These are phyloP conservation scores for Leishmania amazonensis DNA, from an alignment of 208 protist species.

Conservation along the genomic window DNA sequence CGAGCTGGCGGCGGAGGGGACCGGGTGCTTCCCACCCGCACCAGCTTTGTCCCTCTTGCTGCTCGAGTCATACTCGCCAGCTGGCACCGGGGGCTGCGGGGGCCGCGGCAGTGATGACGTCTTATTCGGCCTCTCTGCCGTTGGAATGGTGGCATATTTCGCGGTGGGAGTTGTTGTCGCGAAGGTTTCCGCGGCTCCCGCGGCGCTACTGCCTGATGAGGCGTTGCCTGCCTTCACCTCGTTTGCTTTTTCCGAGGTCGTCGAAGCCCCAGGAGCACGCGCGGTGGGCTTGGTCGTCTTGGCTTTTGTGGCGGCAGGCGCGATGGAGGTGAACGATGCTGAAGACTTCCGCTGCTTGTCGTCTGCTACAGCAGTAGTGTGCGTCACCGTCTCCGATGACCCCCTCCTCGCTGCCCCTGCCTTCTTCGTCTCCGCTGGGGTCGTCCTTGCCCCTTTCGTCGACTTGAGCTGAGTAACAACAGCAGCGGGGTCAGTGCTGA, in stretches of 20 bases:
- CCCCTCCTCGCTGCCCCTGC: background rate
- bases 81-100: slow-evolving; percentile 7
- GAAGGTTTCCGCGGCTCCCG: background rate
- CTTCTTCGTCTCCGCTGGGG: slow-evolving; percentile 20
- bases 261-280: background rate
- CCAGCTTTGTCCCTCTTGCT: background rate
- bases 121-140: background rate
- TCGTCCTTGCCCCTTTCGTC: background rate
- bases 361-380: background rate
- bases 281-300: background rate
- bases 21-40: background rate
- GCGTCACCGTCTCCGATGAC: background rate
- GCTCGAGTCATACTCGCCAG: slow-evolving; percentile 11
- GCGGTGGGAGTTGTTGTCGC: background rate
- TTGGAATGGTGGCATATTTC: background rate
- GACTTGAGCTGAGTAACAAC: background rate
- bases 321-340: background rate
- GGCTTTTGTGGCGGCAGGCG: background rate
- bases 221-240: background rate
- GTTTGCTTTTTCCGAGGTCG: background rate
- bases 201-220: background rate
- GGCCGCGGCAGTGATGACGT: background rate
- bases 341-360: background rate
- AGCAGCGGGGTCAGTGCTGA: background rate
- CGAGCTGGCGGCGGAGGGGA: background rate